Evolutionary conservation across 164 flowering plant species (phyloP).

Genomic region (Nymphaea colorata): DNA sequence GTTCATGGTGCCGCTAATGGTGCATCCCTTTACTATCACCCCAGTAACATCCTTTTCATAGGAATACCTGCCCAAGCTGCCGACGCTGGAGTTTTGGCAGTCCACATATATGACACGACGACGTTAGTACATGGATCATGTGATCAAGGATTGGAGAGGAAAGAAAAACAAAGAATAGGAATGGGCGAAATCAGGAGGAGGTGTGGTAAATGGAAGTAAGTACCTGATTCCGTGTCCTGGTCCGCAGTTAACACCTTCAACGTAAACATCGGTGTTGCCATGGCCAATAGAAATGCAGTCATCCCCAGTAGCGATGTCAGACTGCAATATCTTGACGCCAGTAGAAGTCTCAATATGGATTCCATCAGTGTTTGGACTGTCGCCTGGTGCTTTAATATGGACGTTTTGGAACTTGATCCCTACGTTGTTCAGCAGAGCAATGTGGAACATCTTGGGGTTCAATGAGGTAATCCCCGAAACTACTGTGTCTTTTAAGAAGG

Average conservation of each 20-base stretch:
- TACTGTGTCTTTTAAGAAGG: no score
- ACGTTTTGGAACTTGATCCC: constrained; percentile 12
- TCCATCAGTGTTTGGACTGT: constrained; percentile 36
- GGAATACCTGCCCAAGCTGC: no score
- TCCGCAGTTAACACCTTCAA: neutral
- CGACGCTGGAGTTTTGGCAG: no score
- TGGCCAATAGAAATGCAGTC: neutral
- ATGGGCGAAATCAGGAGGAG: no score
- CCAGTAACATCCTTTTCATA: no score
- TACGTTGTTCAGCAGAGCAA: constrained; percentile 6
- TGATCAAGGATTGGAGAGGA: no score
- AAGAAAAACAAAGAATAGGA: no score
- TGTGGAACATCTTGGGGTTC: constrained; percentile 37
- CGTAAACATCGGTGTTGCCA: neutral
- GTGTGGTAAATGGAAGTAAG: neutral
- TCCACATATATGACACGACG: no score
- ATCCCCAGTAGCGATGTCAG: neutral
- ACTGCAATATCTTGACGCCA: neutral
- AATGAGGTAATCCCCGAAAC: constrained; percentile 15
- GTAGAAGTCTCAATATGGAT: constrained; percentile 9
- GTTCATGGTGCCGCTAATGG: no score
- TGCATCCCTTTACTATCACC: no score
- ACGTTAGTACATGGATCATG: no score
- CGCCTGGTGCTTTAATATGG: constrained; percentile 29
- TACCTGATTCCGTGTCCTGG: neutral